Evolutionary conservation across 1,139 yeast species (phyloP).

Genomic region (Petasospora rhodanensis): DNA sequence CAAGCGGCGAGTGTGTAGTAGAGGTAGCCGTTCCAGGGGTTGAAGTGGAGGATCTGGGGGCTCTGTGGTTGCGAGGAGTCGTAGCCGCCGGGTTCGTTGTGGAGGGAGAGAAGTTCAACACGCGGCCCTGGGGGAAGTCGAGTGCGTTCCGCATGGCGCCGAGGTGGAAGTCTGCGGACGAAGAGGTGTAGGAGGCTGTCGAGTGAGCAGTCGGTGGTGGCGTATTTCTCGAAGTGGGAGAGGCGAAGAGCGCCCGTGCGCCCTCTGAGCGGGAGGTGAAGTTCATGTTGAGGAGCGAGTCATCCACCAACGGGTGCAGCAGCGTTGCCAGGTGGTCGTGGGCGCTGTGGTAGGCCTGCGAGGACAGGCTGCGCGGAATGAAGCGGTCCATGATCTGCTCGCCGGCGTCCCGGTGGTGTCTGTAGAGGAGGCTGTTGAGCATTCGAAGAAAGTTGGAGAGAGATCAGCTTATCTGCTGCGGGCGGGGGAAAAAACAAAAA

Average conservation of each 20-base stretch:
- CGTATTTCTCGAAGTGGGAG: background rate
- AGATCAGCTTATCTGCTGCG: no score
- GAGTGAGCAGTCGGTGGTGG: background rate
- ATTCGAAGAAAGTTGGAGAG: background rate
- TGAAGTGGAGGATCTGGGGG: constrained; percentile 8
- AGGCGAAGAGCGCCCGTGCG: constrained; percentile 7
- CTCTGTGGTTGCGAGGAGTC: constrained; percentile 1
- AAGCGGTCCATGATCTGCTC: constrained; percentile 15
- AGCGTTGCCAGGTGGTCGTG: background rate
- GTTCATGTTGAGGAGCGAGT: constrained; percentile 17
- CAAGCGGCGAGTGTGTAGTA: background rate
- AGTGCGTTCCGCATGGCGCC: constrained; percentile 46
- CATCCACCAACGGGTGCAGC: constrained; percentile 15
- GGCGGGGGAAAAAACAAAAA: no score
- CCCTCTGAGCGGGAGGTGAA: constrained; percentile 17
- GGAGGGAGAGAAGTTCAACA: constrained; percentile 32
- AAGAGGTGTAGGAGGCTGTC: no score
- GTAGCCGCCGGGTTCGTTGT: constrained; percentile 3
- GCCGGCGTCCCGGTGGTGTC: constrained; percentile 6
- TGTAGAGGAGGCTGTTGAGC: constrained; percentile 6
- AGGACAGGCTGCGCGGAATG: constrained; percentile 11
- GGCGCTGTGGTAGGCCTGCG: constrained; percentile 2
- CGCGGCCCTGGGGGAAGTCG: constrained; percentile 36
- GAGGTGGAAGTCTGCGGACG: constrained; percentile 23
- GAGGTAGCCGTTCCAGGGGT: background rate